Evolutionary conservation across 306 rosid species (phyloP).

Genomic region (Cucumis cinereus): DNA sequence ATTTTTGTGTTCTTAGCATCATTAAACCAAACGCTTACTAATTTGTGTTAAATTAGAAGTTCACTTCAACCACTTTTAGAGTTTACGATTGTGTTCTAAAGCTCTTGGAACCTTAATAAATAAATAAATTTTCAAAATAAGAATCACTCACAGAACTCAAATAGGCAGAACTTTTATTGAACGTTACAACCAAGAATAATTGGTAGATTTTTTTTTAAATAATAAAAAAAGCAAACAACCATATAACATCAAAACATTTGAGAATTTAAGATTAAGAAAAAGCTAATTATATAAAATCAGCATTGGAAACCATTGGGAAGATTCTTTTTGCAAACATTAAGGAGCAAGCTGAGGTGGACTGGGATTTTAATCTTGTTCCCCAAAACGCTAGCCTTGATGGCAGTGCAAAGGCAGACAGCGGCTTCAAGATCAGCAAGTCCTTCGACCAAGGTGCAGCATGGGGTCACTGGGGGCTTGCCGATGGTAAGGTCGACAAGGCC

Average conservation of each 20-base stretch:
- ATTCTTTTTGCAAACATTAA: slow-evolving; percentile 37
- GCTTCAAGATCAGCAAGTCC: slow-evolving; percentile 71
- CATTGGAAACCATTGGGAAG: slow-evolving; percentile 26
- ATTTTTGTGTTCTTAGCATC: too few species aligned
- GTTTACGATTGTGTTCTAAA: too few species aligned
- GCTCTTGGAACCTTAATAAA: too few species aligned
- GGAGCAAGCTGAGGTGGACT: slow-evolving; percentile 49
- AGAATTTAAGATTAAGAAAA: neutral
- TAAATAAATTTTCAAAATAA: too few species aligned
- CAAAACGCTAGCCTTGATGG: slow-evolving; percentile 44
- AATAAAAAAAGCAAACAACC: too few species aligned
- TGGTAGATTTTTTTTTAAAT: too few species aligned
- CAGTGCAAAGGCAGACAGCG: slow-evolving; percentile 78
- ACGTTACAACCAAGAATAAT: too few species aligned
- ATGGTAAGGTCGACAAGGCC: slow-evolving; percentile 31
- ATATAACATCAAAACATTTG: neutral
- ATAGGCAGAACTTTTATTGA: too few species aligned
- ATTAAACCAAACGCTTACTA: too few species aligned
- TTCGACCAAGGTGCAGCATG: slow-evolving; percentile 52
- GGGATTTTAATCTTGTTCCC: slow-evolving; percentile 66
- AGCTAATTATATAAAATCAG: neutral
- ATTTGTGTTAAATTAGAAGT: too few species aligned
- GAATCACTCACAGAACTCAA: too few species aligned
- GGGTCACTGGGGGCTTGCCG: slow-evolving; percentile 43
- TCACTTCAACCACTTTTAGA: too few species aligned